Evolutionary conservation across 805 yeast species (phyloP).

Genomic region (Ogataea zsoltii): DNA sequence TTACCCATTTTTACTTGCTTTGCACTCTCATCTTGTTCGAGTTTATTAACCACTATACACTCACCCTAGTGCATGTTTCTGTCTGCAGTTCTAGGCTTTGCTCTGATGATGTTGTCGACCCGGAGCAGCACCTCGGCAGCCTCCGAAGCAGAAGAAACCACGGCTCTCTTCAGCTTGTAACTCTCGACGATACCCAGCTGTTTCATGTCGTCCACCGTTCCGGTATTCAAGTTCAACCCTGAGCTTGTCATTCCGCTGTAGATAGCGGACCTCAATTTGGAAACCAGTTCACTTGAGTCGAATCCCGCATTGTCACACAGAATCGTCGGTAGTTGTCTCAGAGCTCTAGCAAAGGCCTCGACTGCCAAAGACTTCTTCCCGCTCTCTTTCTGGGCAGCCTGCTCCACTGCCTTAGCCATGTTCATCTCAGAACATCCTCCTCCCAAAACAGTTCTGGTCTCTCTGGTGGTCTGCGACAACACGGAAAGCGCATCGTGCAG

Average conservation of each 20-base stretch:
- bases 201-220: conserved; percentile 90
- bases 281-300: conserved; percentile 88
- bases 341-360: conserved; percentile 90
- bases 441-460: conserved; percentile 88
- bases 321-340: conserved; percentile 93
- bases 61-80: conserved; percentile 39
- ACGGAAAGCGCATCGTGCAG: conserved; percentile 96
- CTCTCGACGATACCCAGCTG: conserved; percentile 92
- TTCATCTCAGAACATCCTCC: conserved; percentile 92
- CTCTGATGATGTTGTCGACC: conserved; percentile 95
- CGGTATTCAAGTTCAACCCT: conserved; percentile 85
- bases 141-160: conserved; percentile 94
- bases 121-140: conserved; percentile 95
- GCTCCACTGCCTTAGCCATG: conserved; percentile 96
- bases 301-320: conserved; percentile 97
- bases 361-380: conserved; percentile 95
- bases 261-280: conserved; percentile 85
- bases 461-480: conserved; percentile 89
- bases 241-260: conserved; percentile 91
- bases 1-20: not conserved
- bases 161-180: conserved; percentile 88
- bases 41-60: not conserved
- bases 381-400: conserved; percentile 83
- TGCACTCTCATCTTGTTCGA: not conserved
- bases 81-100: conserved; percentile 96